Conservation (phyloP, 306 rosid species). For the Inga laurina region DNA sequence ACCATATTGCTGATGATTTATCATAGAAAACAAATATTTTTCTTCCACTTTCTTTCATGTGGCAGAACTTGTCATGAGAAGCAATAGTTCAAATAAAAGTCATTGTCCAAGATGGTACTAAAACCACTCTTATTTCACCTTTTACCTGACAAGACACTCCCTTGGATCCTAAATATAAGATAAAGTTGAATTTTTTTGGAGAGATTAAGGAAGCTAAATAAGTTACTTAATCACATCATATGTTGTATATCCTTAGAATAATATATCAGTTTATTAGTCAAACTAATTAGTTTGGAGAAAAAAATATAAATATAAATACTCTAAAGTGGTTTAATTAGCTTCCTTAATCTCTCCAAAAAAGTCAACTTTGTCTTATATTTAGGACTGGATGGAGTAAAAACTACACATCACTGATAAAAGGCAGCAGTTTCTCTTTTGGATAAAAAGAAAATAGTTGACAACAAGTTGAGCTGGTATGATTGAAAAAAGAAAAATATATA, state of each 20-base stretch:
- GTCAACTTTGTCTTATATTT: no score
- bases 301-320: no score
- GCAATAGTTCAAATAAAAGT: background rate
- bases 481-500: background rate
- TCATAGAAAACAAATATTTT: conserved; percentile 5
- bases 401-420: background rate
- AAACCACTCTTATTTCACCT: background rate
- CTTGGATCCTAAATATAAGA: no score
- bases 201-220: no score
- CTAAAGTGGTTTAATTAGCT: no score
- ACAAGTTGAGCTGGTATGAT: background rate
- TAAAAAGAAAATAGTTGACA: background rate
- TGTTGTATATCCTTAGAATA: no score
- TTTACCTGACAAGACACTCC: conserved; percentile 6
- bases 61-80: background rate
- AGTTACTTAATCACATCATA: no score
- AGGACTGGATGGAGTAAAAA: background rate
- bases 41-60: background rate
- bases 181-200: no score
- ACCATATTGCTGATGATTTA: background rate
- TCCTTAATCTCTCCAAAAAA: no score
- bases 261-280: no score
- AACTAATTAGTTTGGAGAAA: no score
- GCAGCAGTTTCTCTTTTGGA: background rate
- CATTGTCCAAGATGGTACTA: background rate